phyloP scores from a whole-genome alignment of 352 stramenopile genomes.

The Pythium biforme region DNA sequence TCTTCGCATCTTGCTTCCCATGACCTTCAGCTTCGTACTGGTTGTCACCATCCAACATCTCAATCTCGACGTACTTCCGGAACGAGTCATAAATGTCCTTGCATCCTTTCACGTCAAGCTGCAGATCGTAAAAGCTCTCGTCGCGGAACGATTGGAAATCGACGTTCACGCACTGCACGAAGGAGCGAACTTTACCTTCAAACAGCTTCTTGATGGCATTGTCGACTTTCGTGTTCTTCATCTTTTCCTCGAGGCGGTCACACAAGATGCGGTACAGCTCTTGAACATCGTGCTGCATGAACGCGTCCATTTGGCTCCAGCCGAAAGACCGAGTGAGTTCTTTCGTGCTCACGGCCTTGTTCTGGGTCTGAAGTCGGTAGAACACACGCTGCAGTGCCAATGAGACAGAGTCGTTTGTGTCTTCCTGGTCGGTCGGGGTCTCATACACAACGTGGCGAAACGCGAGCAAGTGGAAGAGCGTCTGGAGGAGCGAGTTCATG shows the following conservation, averaged over 20 bases:
- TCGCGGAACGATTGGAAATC: constrained; percentile 86
- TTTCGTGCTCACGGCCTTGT: constrained; percentile 87
- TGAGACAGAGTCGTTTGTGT: constrained; percentile 83
- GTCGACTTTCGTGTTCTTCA: constrained; percentile 87
- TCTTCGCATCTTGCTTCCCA: constrained; percentile 90
- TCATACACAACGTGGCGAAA: constrained; percentile 87
- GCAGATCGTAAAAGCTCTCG: constrained; percentile 92
- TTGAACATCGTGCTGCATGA: constrained; percentile 94
- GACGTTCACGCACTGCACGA: constrained; percentile 91
- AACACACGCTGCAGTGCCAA: constrained; percentile 85
- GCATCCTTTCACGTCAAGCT: constrained; percentile 92
- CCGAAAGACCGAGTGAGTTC: constrained; percentile 92
- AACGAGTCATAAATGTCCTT: constrained; percentile 89
- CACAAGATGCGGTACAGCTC: constrained; percentile 90
- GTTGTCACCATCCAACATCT: constrained; percentile 93
- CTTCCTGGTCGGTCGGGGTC: constrained; percentile 70
- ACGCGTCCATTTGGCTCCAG: constrained; percentile 90
- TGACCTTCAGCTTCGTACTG: constrained; percentile 90
- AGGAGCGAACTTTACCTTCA: constrained; percentile 86
- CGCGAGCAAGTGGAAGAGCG: constrained; percentile 85
- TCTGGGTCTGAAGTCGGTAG: constrained; percentile 72
- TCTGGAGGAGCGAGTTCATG: constrained; percentile 93
- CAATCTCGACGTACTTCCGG: constrained; percentile 90
- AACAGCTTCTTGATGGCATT: constrained; percentile 86
- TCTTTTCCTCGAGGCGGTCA: constrained; percentile 92